These are phyloP conservation scores for Clavispora phyllophila DNA, from an alignment of 805 yeast species.

Conservation along the genomic window DNA sequence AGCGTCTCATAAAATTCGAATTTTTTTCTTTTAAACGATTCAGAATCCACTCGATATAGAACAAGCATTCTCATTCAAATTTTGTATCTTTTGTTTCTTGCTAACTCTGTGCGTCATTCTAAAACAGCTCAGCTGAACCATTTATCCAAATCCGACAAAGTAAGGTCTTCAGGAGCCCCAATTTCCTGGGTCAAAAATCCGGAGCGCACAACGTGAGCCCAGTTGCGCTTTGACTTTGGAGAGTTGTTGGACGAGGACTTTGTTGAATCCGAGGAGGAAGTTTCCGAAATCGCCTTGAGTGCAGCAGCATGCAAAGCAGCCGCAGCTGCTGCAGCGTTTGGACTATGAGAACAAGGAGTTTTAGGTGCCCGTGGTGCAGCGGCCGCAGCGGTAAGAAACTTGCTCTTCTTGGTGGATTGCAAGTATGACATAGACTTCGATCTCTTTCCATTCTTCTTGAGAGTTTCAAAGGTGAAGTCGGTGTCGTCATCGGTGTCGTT, in stretches of 20 bases:
- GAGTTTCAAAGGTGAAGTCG: conserved; percentile 34
- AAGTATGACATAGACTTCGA: conserved; percentile 63
- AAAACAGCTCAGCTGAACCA: conserved; percentile 23
- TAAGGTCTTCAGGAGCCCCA: conserved; percentile 71
- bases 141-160: conserved; percentile 58
- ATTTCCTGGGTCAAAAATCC: conserved; percentile 78
- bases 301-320: conserved; percentile 72
- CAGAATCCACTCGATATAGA: background rate
- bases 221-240: conserved; percentile 41
- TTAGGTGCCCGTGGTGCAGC: conserved; percentile 79
- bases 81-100: background rate
- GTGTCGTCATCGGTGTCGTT: conserved; percentile 39
- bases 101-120: too few relatives aligned
- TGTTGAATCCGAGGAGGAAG: conserved; percentile 19
- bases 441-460: conserved; percentile 47
- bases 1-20: background rate
- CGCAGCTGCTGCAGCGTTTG: conserved; percentile 67
- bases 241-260: conserved; percentile 23
- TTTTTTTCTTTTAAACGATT: too few relatives aligned
- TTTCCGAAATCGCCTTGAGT: conserved; percentile 41
- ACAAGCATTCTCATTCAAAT: background rate
- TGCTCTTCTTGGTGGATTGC: conserved; percentile 43
- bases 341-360: conserved; percentile 49
- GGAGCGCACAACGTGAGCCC: conserved; percentile 69
- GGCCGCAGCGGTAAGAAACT: conserved; percentile 66